Base-by-base conservation (phyloP, 129 eudicot species). In the Lactuca sativa region DNA sequence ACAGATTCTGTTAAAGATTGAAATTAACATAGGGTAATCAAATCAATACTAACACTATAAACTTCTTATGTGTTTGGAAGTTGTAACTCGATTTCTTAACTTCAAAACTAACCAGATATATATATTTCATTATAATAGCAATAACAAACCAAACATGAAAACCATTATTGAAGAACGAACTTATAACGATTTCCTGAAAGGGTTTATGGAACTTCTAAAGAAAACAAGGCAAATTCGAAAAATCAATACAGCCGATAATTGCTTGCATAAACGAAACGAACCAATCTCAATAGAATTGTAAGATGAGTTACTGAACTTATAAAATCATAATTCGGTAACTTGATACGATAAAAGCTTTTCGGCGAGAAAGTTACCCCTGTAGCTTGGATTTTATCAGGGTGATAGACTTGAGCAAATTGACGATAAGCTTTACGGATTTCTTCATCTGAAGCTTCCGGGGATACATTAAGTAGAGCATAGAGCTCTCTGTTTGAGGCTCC, bases 361-460 rank as follows among this genome's bases (percentile, higher is more conserved):
- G 6, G 10, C 1, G n/a, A 56, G 37, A 37, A 37, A 57, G 40
- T 30, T 78, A 77, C 99, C 74, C 77, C 78, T 14, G 80, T 80
- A 87, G 80, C 81, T 75, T 93, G 99, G 59, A 78, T 80, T 67
- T 93, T 93, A 76, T 93, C 99, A 65, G 99, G 99, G 69, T 93
- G 99, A 69, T 93, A 93, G 53, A 93, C 62, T 83, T 87, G 95
- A 44, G 99, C 95, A 90, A 92, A 92, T 58, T 81, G 89, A 11
- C 95, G 89, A 85, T 93, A 90, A 58, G 99, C 95, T 82, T 77
- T 90, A 66, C 95, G 85, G 64, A 93, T 93, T 82, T 93, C 99
- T 77, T 93, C 99, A 80, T 88, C 95, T 5, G 99, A 85, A 61
- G 99, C 99, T 73, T 93, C 88, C 7, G 99, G 99, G 7, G 99